Conservation (phyloP, 345 rosid species). For the Dipteronia sinensis region DNA sequence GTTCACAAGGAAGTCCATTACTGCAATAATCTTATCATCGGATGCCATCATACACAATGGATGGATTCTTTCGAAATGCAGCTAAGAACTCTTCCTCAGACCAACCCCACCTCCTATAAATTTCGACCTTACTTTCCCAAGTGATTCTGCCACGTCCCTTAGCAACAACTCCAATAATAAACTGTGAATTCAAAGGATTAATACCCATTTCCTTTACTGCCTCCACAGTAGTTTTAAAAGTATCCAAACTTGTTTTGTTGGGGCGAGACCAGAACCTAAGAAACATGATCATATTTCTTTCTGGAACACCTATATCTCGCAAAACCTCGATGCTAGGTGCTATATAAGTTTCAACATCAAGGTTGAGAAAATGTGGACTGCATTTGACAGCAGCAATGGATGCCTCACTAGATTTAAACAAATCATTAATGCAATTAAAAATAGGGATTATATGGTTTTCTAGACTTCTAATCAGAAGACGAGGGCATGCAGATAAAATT, state of each 20-base stretch:
- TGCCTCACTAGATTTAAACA: constrained; percentile 14
- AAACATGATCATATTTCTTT: background rate
- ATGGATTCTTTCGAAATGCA: too few species aligned
- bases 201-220: constrained; percentile 26
- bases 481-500: background rate
- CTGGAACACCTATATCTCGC: constrained; percentile 31
- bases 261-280: background rate
- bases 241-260: background rate
- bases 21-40: constrained; percentile 3
- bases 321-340: constrained; percentile 16
- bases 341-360: background rate
- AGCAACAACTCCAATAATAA: constrained; percentile 19
- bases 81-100: constrained; percentile 30
- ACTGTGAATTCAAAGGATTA: constrained; percentile 16
- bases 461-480: constrained; percentile 24
- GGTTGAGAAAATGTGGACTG: background rate
- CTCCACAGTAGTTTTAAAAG: constrained; percentile 17
- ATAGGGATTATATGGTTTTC: constrained; percentile 31
- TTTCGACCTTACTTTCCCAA: constrained; percentile 24
- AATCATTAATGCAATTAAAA: constrained; percentile 23
- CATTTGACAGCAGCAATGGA: constrained; percentile 8
- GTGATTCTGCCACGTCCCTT: background rate
- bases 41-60: too few species aligned
- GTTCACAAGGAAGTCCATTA: constrained; percentile 19
- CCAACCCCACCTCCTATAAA: constrained; percentile 35